Conservation (phyloP, 2,329 filamentous ascomycete species). For the Neophaeococcomyces mojaviensis region DNA sequence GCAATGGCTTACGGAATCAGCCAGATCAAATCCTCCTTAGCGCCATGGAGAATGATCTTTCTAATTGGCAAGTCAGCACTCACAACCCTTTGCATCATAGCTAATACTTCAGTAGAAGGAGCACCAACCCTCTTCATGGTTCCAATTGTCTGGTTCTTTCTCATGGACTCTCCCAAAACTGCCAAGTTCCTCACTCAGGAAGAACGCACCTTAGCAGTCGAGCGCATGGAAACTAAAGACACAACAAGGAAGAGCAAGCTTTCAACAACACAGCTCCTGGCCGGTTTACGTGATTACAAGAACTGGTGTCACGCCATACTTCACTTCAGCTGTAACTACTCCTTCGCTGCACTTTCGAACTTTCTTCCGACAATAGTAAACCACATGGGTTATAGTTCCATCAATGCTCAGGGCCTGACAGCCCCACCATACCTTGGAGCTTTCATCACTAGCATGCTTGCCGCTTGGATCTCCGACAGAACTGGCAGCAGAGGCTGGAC, state of each 20-base stretch:
- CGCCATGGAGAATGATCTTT: constrained; percentile 59
- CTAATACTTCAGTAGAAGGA: no score
- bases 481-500: constrained; percentile 56
- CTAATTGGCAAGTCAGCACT: no score
- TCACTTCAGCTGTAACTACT: constrained; percentile 57
- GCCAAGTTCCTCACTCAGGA: constrained; percentile 36
- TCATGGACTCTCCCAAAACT: constrained; percentile 39
- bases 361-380: constrained; percentile 57
- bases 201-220: constrained; percentile 28
- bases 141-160: constrained; percentile 44
- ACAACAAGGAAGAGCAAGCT: constrained; percentile 23
- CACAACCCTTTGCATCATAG: no score
- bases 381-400: constrained; percentile 60
- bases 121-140: constrained; percentile 52
- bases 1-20: constrained; percentile 60
- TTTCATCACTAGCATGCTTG: constrained; percentile 54
- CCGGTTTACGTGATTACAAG: constrained; percentile 38
- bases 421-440: constrained; percentile 64
- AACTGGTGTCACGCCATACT: constrained; percentile 45
- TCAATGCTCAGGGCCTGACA: constrained; percentile 64
- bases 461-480: constrained; percentile 59
- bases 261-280: constrained; percentile 42
- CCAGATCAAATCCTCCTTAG: constrained; percentile 48
- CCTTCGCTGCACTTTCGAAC: constrained; percentile 57
- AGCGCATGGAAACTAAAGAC: constrained; percentile 21